These are phyloP conservation scores for Cystobasidium sp. DNA, from an alignment of 1,284 basidiomycete species.

Conservation along the genomic window DNA sequence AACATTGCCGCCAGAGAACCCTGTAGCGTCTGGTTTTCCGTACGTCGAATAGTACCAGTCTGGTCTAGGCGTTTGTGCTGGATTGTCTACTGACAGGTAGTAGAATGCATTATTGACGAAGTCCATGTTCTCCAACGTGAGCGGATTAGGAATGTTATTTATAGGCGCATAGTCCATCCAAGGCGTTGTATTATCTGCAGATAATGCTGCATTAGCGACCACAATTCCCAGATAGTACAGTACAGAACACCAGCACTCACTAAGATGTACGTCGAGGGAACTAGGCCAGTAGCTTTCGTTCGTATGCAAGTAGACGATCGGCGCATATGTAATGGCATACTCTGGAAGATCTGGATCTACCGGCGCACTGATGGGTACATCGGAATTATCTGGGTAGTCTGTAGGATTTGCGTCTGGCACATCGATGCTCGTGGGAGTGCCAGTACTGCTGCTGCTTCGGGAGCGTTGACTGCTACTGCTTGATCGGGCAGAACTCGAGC, in stretches of 20 bases:
- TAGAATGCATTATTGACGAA: constrained; percentile 42
- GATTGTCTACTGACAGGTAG: constrained; percentile 45
- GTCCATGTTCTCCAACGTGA: constrained; percentile 43
- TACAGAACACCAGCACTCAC: too few relatives aligned
- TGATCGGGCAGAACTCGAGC: constrained; percentile 14
- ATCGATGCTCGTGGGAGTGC: constrained; percentile 1
- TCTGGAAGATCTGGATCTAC: constrained; percentile 41
- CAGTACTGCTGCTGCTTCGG: constrained; percentile 1
- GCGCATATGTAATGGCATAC: constrained; percentile 47
- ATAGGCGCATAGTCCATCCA: constrained; percentile 34
- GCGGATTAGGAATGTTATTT: constrained; percentile 31
- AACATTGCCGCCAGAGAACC: constrained; percentile 45
- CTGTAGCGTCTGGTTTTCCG: constrained; percentile 45
- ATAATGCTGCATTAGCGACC: too few relatives aligned
- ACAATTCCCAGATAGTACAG: too few relatives aligned
- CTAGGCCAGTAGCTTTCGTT: constrained; percentile 48
- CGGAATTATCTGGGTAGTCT: constrained; percentile 4
- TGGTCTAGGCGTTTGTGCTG: constrained; percentile 41
- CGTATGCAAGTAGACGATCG: constrained; percentile 44
- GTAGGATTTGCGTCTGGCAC: constrained; percentile 25
- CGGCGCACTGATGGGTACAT: constrained; percentile 10
- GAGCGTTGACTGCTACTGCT: neutral
- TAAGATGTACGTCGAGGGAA: constrained; percentile 42
- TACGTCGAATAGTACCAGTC: constrained; percentile 47
- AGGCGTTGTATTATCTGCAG: constrained; percentile 22